Base-by-base conservation (phyloP, 495 filamentous ascomycete species). In the Hypomontagnella monticulosa region DNA sequence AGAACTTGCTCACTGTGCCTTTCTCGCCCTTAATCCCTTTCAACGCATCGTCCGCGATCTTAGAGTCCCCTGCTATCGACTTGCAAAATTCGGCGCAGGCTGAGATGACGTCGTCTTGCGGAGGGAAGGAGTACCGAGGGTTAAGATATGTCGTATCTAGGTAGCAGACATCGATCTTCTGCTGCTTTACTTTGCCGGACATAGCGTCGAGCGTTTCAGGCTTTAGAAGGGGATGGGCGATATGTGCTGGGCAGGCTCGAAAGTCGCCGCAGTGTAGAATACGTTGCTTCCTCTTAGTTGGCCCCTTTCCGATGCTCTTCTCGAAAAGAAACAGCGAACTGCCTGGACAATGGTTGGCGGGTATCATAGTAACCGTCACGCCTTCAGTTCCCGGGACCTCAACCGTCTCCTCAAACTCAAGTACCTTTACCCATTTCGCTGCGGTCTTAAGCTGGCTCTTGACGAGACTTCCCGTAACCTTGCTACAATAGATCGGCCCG, bases 251-350 rank as follows among this genome's bases (percentile, higher is more conserved):
- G 71, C 91, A 96, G 9, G 95, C 96, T 32, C 95, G 83, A 65
- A 99, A 99, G 68, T 99, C 95, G 33, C 95, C 95, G 70, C 96
- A 98, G 71, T 99, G 95, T 6, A 99, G 80, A 23, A 99, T 85
- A 11, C 94, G 84, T 55, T 97, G 90, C 4, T 83, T 79, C 61
- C 80, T 85, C 5, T 80, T 75, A 42, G 80, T 87, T 51, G 83
- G 76, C 7, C 87, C 82, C 63, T 80, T 84, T 7, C 85, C 87
- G 8, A 89, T 73, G 2, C 78, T 73, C 66, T 96, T 96, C 73
- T 97, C 91, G 62, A 97, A 98, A 0, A 99, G 80, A 72, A 94
- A 98, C 1, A 99, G 77, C 4, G 94, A 96, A 73, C 92, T 96
- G 4, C 95, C 95, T 0, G 95, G 95, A 69, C 95, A 99, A 66